Evolutionary conservation across 2,329 filamentous ascomycete genomes (phyloP), one percentile per base, ranked within the genome.

Genomic region (Sphaceloma murrayae): DNA sequence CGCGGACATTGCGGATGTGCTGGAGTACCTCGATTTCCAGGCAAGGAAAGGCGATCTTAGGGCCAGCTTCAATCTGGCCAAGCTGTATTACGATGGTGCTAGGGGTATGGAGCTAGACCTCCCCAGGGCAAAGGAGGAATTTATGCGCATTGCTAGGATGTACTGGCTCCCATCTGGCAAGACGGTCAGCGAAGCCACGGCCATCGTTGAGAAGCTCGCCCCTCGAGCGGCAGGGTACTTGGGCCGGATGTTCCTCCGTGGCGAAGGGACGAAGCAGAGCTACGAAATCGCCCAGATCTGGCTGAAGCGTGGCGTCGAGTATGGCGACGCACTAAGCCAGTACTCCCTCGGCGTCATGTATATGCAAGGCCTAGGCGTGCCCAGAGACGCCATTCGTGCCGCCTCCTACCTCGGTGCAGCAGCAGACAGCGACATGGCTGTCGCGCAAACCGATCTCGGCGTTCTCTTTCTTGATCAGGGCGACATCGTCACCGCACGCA

Each of bases 1-100:
- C 55, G 86, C 87, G 1, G 84, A 85, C 11, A 77, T 95, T 47
- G 87, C 94, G 54, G 89, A 98, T 61, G 83, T 96, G 11, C 78
- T 98, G 48, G 91, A 98, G 59, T 98, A 94, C 54, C 70, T 94
- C 52, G 85, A 94, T 55, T 72, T 94, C 31, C 82, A 94, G 72
- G 86, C 86, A 4, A 78, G 88, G 48, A 94, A 94, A 59, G 87
- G 88, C 8, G 86, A 94, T 56, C 76, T 85, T 46, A 87, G 85
- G 58, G 85, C 88, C 1, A 89, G 85, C 0, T 87, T 88, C 56
- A 88, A 84, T 49, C 68, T 95, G 0, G 88, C 85, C 2, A 79
- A 85, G 51, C 75, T 94, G 49, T 84, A 93, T 59, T 94, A 94
- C 56, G 88, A 95, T 47, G 88, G 88, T 1, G 79, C 85, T 46